Percentiles rank a stretch among this genome's conserved stretches.
These are phyloP conservation scores for Berberis vulgaris DNA, from an alignment of 164 flowering plant species.

Conservation along the genomic window DNA sequence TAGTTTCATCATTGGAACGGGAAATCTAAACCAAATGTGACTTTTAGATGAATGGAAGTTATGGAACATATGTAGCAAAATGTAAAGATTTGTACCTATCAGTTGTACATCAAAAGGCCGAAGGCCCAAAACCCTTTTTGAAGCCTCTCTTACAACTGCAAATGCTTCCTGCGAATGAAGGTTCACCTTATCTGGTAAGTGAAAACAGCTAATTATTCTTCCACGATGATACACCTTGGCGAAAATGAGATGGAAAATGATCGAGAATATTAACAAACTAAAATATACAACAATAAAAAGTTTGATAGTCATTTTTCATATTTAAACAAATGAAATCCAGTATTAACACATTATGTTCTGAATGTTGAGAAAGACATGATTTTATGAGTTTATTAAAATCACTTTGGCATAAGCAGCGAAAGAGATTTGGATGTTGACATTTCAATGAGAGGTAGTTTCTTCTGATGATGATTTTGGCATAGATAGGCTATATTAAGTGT, in stretches of 20 bases:
- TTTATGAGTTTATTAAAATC: too few species aligned
- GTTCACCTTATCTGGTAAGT: conserved; percentile 10
- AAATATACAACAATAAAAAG: too few species aligned
- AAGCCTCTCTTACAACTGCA: conserved; percentile 94
- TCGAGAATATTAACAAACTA: background rate
- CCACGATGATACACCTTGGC: background rate
- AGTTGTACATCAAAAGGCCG: conserved; percentile 98
- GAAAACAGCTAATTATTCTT: conserved; percentile 3
- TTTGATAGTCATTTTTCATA: background rate
- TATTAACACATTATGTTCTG: too few species aligned
- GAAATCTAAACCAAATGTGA: background rate
- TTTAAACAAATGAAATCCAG: too few species aligned
- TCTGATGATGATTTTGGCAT: too few species aligned
- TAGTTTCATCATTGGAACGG: background rate
- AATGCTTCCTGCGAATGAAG: conserved; percentile 79
- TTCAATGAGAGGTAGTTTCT: too few species aligned
- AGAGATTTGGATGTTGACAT: too few species aligned
- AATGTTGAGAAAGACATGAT: too few species aligned
- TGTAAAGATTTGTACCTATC: conserved; percentile 40
- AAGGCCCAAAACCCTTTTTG: conserved; percentile 90
- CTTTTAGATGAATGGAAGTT: background rate
- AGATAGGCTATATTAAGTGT: too few species aligned
- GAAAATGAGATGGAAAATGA: background rate
- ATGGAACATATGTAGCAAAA: background rate
- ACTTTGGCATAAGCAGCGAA: background rate